These are phyloP conservation scores for Aristolochia fimbriata DNA, from an alignment of 164 flowering plant species.

Conservation along the genomic window DNA sequence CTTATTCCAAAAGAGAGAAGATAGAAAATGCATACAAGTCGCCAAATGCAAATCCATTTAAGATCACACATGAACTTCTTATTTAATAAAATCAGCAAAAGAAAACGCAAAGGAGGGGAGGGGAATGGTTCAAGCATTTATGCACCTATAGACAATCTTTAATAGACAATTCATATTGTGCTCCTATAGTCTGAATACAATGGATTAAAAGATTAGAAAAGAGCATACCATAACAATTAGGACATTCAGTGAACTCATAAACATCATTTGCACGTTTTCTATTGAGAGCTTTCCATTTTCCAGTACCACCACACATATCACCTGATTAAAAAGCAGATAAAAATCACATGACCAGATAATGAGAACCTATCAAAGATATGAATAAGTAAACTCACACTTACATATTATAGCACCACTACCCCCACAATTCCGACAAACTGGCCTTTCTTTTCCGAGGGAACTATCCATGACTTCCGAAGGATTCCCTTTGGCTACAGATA, in stretches of 20 bases:
- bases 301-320: slow-evolving; percentile 99
- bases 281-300: slow-evolving; percentile 99
- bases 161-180: background rate
- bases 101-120: too few relatives aligned
- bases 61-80: too few relatives aligned
- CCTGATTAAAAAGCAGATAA: slow-evolving; percentile 49
- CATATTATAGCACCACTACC: slow-evolving; percentile 92
- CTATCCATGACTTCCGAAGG: slow-evolving; percentile 26
- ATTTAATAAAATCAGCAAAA: too few relatives aligned
- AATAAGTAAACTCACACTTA: slow-evolving; percentile 27
- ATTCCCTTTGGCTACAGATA: slow-evolving; percentile 26
- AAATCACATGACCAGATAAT: slow-evolving; percentile 12
- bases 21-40: too few relatives aligned
- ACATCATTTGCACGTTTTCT: slow-evolving; percentile 93
- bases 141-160: too few relatives aligned
- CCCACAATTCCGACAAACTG: slow-evolving; percentile 78
- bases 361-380: background rate
- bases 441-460: slow-evolving; percentile 27
- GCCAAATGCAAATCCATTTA: too few relatives aligned
- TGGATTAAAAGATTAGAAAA: background rate
- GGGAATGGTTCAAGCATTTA: too few relatives aligned
- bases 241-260: slow-evolving; percentile 89
- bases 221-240: slow-evolving; percentile 85
- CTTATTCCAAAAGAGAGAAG: too few relatives aligned
- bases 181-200: background rate